Evolutionary conservation across 1,284 basidiomycete species (phyloP), one percentile per base, ranked within the genome.

Genomic region (Stygiomarasmius scandens): DNA sequence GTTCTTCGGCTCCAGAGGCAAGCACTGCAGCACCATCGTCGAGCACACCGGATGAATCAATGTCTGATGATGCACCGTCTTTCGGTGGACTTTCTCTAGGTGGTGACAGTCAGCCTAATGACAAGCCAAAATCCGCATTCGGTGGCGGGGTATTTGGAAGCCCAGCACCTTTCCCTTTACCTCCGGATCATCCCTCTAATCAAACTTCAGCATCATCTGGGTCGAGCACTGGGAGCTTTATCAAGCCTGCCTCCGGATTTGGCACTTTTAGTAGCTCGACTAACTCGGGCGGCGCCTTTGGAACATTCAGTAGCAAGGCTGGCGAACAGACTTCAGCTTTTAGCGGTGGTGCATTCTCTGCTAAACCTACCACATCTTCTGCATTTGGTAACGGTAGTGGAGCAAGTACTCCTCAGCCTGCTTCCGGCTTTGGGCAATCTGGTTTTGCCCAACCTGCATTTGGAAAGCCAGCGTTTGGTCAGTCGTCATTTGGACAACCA

Each of bases 11-110:
- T 6, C 22, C 56, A 19, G 24, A 36, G 45, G 24, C 54, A 11
- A 41, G n/a, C 16, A 48, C 25, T 38, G 25, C 54, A n/a, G 48
- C 61, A 9, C 34, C 61, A 20, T 51, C 49, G 23, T 11, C 52
- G 14, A 19, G 23, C 23, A 63, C 69, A 6, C 61, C 67, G 38
- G 67, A 74, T 61, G 68, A 67, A 32, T 71, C 75, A 2, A 77
- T 78, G 75, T 69, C 72, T 1, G 75, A 76, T 56, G 66, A 68
- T 11, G 70, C 73, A 10, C 58, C 69, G 29, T 68, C 69, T 3
- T 69, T 78, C 48, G 71, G 72, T 49, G 70, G 71, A 25, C 59
- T 77, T 22, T 70, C 70, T 29, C 61, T 79, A n/a, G 76, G 75
- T 20, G 63, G 61, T 9, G 59, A 61, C 25, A 56, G 60, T 22